Base-by-base conservation (phyloP, 2,329 filamentous ascomycete genomes). In the Simplicillium sp. region DNA sequence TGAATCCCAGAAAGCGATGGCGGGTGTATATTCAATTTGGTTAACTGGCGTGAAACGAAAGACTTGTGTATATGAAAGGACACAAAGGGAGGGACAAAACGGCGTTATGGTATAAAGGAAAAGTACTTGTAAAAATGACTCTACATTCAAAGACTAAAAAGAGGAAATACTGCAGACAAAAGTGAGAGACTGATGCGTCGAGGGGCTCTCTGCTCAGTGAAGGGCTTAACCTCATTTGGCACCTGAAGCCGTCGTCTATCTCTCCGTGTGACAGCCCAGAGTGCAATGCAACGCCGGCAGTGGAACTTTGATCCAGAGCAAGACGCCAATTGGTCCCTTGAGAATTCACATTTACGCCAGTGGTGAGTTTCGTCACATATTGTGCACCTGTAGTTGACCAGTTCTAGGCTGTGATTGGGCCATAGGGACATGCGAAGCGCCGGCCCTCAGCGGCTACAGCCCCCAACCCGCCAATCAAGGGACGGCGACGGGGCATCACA, bases 1-100 rank as follows among this genome's bases (percentile, higher is more conserved):
- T 54, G 44, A 34, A 38, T 16, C 34, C 39, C 44, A 44, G 42
- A 16, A 41, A 36, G 8, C 29, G 20, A 25, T 25, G 9, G 5
- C 41, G 3, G 20, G 39, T 15, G 31, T 25, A 3, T 17, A n/a
- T 33, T 6, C 5, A 33, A 33, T 33, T 6, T 5, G 31, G 12
- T 13, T 33, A 7, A 33, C 20, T 9, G 9, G 20, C 9, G 9
- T 25, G 5, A 9, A 25, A 25, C 20, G 20, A 25, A 28, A n/a
- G n/a, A 44, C 18, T 33, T 25, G 39, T 38, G 34, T 44, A 38
- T 34, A 29, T 17, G 15, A 31, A 16, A 17, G 8, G 15, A 14
- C 16, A 16, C 33, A 18, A 25, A 34, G 5, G 37, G n/a, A 32
- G 17, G 14, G 38, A 45, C 31, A 37, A 37, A 36, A 15, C 29